Percentiles rank a stretch among this genome's conserved stretches.
Conservation (phyloP, 805 yeast genomes). For the Saturnispora ahearnii region DNA sequence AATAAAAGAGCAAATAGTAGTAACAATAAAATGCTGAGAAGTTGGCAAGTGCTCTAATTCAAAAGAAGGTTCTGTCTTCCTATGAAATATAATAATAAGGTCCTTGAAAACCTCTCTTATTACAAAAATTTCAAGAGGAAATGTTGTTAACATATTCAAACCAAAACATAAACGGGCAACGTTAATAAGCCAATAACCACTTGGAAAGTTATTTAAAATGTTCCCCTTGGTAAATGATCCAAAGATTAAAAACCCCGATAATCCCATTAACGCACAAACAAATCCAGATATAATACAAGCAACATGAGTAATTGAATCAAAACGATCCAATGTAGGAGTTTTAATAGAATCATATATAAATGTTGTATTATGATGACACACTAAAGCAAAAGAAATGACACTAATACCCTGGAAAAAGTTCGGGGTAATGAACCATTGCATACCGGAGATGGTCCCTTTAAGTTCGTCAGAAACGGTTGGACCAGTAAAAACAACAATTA, state of each 20-base stretch:
- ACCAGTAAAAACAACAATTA: slow-evolving; percentile 65
- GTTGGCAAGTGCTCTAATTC: slow-evolving; percentile 25
- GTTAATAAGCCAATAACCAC: slow-evolving; percentile 65
- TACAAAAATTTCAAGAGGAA: slow-evolving; percentile 86
- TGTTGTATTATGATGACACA: slow-evolving; percentile 90
- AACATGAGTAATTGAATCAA: slow-evolving; percentile 70
- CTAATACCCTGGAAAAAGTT: slow-evolving; percentile 82
- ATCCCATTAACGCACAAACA: slow-evolving; percentile 69
- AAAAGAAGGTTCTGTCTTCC: slow-evolving; percentile 12
- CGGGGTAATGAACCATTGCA: slow-evolving; percentile 45
- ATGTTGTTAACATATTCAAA: slow-evolving; percentile 83
- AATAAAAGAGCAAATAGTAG: slow-evolving; percentile 52
- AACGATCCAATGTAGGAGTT: slow-evolving; percentile 66
- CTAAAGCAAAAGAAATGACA: slow-evolving; percentile 92
- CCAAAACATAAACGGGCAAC: slow-evolving; percentile 89
- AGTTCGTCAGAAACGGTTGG: slow-evolving; percentile 44
- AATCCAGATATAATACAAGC: slow-evolving; percentile 75
- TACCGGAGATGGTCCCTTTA: slow-evolving; percentile 38
- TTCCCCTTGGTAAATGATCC: slow-evolving; percentile 78
- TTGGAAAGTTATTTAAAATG: slow-evolving; percentile 76
- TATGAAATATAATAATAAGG: slow-evolving; percentile 30
- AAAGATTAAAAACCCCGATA: slow-evolving; percentile 69
- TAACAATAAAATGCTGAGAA: slow-evolving; percentile 50
- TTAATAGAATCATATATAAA: slow-evolving; percentile 79
- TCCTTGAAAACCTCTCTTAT: slow-evolving; percentile 81